Base-by-base conservation (phyloP, 345 rosid genomes). In the Dovyalis caffra region DNA sequence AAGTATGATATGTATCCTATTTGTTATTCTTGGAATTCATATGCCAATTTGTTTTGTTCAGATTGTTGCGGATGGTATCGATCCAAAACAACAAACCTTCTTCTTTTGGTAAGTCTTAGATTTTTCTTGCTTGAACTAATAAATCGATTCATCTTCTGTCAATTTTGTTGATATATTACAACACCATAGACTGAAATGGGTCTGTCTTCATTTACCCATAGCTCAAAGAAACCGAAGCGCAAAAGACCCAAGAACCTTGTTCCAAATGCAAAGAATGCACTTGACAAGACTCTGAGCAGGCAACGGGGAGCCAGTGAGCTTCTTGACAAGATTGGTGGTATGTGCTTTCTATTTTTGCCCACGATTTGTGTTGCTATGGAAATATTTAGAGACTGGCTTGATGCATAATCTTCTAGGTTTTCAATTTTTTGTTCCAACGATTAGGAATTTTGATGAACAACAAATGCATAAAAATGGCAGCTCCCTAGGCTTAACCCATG, bases 81-180 rank as follows among this genome's bases (percentile, higher is more conserved):
- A 96, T 88, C 99, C 99, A 35, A 92, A 90, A 84, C 97, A 90
- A 60, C 97, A 96, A 82, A 90, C 97, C 5, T 90, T 96, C 85
- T 86, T 77, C 86, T 91, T 84, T 76, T 86, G 89, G 99, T 92
- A 85, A 82, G 90, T 80, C 62, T 66, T 63, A 3, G 23, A 66
- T 63, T 57, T 65, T 11, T 43, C 32, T 49, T 71, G 3, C 62
- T 64, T 64, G 8, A 60, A 26, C 51, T 40, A 60, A 58, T 79
- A 37, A 16, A 58, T 74, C 82, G 34, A 60, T 23, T 56, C 58
- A 45, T 29, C 57, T 29, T 64, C 37, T 77, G 40, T 47, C 34
- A 62, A 26, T 69, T 68, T 38, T 71, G 29, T 69, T 63, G 29
- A 38, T 74, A 57, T 21, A 6, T 58, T 60, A 49, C 58, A 56